A percentile compares a stretch with the other conserved stretches of the same genome.
These are phyloP conservation scores for Rubus idaeus DNA, from an alignment of 306 rosid species.

Conservation along the genomic window DNA sequence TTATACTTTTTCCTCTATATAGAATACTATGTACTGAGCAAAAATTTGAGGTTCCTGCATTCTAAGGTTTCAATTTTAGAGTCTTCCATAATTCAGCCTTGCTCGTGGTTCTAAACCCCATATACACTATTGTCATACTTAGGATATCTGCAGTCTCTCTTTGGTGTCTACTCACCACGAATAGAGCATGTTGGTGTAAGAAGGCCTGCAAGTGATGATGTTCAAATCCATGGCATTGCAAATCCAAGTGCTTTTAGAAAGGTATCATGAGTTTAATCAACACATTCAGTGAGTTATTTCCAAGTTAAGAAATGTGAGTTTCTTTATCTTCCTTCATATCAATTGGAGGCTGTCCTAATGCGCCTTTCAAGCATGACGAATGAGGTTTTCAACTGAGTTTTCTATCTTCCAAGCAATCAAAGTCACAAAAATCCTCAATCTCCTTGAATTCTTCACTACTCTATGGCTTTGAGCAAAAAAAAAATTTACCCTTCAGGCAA, in stretches of 20 bases:
- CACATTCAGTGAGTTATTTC: not conserved
- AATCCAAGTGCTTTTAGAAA: slow-evolving; percentile 80
- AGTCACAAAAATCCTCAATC: too few relatives aligned
- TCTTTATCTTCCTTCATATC: too few relatives aligned
- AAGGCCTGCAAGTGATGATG: slow-evolving; percentile 88
- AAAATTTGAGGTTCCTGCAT: not conserved
- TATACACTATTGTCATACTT: slow-evolving; percentile 8
- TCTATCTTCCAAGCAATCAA: too few relatives aligned
- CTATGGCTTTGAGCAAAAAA: too few relatives aligned
- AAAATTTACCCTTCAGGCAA: too few relatives aligned
- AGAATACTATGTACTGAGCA: not conserved
- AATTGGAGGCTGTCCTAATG: slow-evolving; percentile 80
- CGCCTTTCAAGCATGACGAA: slow-evolving; percentile 64
- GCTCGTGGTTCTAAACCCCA: slow-evolving; percentile 12
- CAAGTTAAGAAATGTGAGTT: slow-evolving; percentile 11
- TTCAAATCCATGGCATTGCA: slow-evolving; percentile 82
- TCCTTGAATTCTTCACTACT: too few relatives aligned
- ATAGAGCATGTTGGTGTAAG: slow-evolving; percentile 82
- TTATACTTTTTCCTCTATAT: not conserved
- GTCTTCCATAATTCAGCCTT: not conserved
- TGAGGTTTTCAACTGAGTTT: too few relatives aligned
- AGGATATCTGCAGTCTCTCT: slow-evolving; percentile 89
- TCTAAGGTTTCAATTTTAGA: not conserved
- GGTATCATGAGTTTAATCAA: slow-evolving; percentile 39
- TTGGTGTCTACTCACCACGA: slow-evolving; percentile 79